These are phyloP conservation scores for Candida caryicola DNA, from an alignment of 805 yeast genomes.

Conservation along the genomic window DNA sequence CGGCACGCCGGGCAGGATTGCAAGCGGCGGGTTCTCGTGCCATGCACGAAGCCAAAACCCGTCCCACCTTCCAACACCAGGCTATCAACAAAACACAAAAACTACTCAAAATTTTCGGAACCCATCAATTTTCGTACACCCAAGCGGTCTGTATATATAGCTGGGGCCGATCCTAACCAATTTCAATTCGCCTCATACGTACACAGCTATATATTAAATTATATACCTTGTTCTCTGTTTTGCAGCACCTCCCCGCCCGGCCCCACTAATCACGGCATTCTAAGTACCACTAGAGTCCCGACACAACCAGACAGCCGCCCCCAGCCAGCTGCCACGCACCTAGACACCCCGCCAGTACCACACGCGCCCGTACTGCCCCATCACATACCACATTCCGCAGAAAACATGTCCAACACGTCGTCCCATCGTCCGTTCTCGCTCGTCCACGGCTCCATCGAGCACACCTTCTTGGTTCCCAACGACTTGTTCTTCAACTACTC, in stretches of 20 bases:
- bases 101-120: not conserved
- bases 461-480: slow-evolving; percentile 83
- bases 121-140: slow-evolving; percentile 4
- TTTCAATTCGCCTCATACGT: too few relatives aligned
- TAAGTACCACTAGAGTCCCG: too few relatives aligned
- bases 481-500: slow-evolving; percentile 74
- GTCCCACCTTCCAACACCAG: not conserved
- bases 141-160: not conserved
- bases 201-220: too few relatives aligned
- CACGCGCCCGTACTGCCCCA: too few relatives aligned
- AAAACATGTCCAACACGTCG: slow-evolving; percentile 11
- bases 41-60: not conserved
- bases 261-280: too few relatives aligned
- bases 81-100: not conserved
- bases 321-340: too few relatives aligned
- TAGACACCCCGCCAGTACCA: too few relatives aligned
- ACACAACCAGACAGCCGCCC: too few relatives aligned
- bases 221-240: too few relatives aligned
- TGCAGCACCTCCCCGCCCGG: too few relatives aligned
- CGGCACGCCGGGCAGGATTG: not conserved
- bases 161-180: not conserved
- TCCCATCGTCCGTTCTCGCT: slow-evolving; percentile 72
- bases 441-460: slow-evolving; percentile 84
- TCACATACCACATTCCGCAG: not conserved
- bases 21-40: not conserved